Evolutionary conservation across 306 rosid genomes (phyloP).

Genomic region (Gynostemma pentaphyllum): DNA sequence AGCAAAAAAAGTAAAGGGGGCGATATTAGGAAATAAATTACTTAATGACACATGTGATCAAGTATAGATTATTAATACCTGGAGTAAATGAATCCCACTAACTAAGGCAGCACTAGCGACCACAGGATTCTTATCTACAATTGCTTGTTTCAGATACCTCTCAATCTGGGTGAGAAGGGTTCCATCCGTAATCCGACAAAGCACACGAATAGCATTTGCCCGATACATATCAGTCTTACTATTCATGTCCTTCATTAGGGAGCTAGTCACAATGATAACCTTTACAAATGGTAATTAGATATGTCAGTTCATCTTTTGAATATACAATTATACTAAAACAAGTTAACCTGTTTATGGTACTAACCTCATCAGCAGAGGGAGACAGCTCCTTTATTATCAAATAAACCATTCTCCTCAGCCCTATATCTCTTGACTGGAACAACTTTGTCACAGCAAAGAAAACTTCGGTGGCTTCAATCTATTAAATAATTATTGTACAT

Average conservation of each 20-base stretch:
- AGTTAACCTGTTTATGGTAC: constrained; percentile 13
- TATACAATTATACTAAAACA: constrained; percentile 5
- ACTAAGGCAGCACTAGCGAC: constrained; percentile 98
- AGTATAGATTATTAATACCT: constrained; percentile 35
- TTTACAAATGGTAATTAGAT: constrained; percentile 14
- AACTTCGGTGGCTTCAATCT: constrained; percentile 97
- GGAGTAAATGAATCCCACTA: constrained; percentile 95
- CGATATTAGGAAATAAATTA: constrained; percentile 2
- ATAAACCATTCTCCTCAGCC: constrained; percentile 98
- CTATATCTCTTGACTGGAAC: constrained; percentile 89
- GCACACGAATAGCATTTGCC: constrained; percentile 98
- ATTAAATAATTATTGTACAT: background rate
- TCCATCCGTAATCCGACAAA: constrained; percentile 93
- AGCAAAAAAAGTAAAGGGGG: background rate
- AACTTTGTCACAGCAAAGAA: constrained; percentile 95
- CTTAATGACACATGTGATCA: background rate
- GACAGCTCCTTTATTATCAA: constrained; percentile 88
- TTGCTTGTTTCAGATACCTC: constrained; percentile 93
- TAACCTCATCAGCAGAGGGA: constrained; percentile 94
- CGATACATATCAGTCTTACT: constrained; percentile 96
- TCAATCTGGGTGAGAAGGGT: constrained; percentile 96
- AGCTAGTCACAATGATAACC: constrained; percentile 97
- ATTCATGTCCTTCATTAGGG: constrained; percentile 99
- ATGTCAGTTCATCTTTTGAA: constrained; percentile 22
- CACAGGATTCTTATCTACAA: constrained; percentile 95